Base-by-base conservation (phyloP, 129 eudicot genomes). In the Escallonia rubra region DNA sequence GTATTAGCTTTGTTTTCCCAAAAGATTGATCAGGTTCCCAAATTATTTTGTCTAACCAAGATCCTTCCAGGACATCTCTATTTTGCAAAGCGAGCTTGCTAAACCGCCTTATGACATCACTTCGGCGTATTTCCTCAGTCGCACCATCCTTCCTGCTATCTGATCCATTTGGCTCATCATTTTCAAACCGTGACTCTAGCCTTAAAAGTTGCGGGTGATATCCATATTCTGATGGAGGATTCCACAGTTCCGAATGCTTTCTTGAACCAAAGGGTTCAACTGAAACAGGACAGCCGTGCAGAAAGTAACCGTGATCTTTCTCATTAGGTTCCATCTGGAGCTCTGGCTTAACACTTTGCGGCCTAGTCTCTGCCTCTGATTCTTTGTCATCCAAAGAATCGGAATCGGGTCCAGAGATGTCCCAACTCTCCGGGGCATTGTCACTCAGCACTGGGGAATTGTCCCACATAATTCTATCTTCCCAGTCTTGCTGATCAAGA, bases 401-500 rank as follows among this genome's bases (percentile, higher is more conserved):
- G 42, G 77, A 69, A 56, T 88, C 91, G n/a, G 91, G 87, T 63
- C 89, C 96, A 49, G 91, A 85, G 59, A 83, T 76, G 46, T 86
- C 98, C 65, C 71, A 83, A 69, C 87, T 82, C 81, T 83, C 97
- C n/a, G 79, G 78, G 72, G 76, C 63, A 63, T 73, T 66, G 45
- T 81, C 83, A 75, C 76, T 77, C 15, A 57, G 58, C 41, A 68
- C 62, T 54, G 96, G 89, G 41, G 98, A 88, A 67, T 85, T 77
- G 43, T 83, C 87, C 86, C 92, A 93, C 54, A 93, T 80, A 41
- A 93, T 89, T 65, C 70, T 73, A 15, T 80, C 87, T 82, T 93
- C 98, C 98, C 98, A 93, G 69, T 89, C 91, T 72, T 83, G 88
- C 68, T 89, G 98, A 75, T 93, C 98, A 55, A 93, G 90, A 60